phyloP scores from a whole-genome alignment of 2,329 filamentous ascomycete species.

The Proliferodiscus dingleyae region DNA sequence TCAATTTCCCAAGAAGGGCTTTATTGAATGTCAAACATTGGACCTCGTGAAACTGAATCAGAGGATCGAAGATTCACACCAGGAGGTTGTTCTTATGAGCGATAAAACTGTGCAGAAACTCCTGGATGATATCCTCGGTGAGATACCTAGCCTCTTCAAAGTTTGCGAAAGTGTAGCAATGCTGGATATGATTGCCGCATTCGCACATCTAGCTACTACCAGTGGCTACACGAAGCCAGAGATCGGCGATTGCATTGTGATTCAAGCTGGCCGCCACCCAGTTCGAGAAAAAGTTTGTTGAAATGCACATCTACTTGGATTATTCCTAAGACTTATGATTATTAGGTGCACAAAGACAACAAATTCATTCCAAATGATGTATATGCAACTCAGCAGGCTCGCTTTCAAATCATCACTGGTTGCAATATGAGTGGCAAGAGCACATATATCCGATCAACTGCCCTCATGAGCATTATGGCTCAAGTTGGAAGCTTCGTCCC shows the following conservation, averaged over 20 bases:
- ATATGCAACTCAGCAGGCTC: constrained; percentile 71
- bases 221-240: constrained; percentile 59
- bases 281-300: constrained; percentile 58
- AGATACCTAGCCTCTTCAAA: constrained; percentile 71
- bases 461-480: constrained; percentile 85
- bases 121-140: constrained; percentile 63
- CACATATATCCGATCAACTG: constrained; percentile 84
- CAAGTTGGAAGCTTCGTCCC: constrained; percentile 91
- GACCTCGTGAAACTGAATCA: constrained; percentile 76
- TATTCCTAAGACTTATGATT: neutral
- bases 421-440: constrained; percentile 99
- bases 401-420: constrained; percentile 91
- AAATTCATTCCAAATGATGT: constrained; percentile 86
- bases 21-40: constrained; percentile 82
- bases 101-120: constrained; percentile 71
- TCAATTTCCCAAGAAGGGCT: constrained; percentile 63
- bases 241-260: constrained; percentile 56
- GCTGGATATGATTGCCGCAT: constrained; percentile 78
- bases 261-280: constrained; percentile 64
- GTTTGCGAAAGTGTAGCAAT: constrained; percentile 82
- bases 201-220: constrained; percentile 67
- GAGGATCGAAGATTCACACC: constrained; percentile 73
- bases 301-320: no score
- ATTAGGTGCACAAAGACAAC: constrained; percentile 54
- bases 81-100: constrained; percentile 78